Conservation (phyloP, 225 moss, liverwort and hornwort genomes). For the Anthoceros angustus region DNA sequence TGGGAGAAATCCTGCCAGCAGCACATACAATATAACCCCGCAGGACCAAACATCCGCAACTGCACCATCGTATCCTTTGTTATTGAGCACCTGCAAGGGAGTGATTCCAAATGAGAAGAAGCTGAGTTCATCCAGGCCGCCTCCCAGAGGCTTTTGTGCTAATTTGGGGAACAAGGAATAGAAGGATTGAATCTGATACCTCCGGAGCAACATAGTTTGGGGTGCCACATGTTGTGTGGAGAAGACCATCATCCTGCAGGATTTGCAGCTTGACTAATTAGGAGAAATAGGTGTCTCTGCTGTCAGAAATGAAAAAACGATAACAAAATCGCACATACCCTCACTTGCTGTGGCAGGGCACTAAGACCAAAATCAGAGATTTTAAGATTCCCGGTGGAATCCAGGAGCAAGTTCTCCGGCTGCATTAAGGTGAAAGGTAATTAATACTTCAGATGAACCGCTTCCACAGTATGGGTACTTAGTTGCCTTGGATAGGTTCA, state of each 20-base stretch:
- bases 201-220: slow-evolving; percentile 99
- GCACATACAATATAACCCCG: slow-evolving; percentile 91
- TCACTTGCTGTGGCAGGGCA: slow-evolving; percentile 92
- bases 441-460: too few relatives aligned
- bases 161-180: neutral
- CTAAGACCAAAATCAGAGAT: slow-evolving; percentile 98
- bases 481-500: too few relatives aligned
- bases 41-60: slow-evolving; percentile 99
- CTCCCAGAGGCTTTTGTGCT: neutral
- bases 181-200: slow-evolving; percentile 18
- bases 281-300: too few relatives aligned
- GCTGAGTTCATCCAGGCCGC: neutral
- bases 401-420: slow-evolving; percentile 93
- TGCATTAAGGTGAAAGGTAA: slow-evolving; percentile 1
- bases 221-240: slow-evolving; percentile 98
- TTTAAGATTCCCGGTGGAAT: slow-evolving; percentile 67
- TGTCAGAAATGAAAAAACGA: neutral
- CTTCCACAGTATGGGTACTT: too few relatives aligned
- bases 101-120: neutral
- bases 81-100: slow-evolving; percentile 69
- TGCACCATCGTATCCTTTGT: slow-evolving; percentile 99
- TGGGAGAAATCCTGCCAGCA: slow-evolving; percentile 98
- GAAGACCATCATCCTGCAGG: slow-evolving; percentile 77
- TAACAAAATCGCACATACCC: slow-evolving; percentile 31
- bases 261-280: too few relatives aligned